Conservation (phyloP, 2,329 filamentous ascomycete species). For the Hypoxylon sp. region DNA sequence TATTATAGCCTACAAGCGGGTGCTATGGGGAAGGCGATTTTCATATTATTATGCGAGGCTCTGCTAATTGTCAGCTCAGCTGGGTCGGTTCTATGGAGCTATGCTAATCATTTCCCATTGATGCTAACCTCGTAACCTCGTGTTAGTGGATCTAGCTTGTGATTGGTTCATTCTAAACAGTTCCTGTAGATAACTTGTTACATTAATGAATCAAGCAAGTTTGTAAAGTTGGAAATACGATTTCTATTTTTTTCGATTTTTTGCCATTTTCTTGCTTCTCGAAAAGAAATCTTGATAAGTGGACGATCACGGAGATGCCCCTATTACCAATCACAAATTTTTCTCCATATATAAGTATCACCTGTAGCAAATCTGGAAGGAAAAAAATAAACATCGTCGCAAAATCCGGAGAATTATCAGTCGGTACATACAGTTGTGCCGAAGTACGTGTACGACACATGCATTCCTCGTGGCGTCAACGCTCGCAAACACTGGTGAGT, state of each 20-base stretch:
- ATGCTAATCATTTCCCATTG: constrained; percentile 43
- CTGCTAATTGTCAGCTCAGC: constrained; percentile 25
- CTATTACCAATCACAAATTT: constrained; percentile 5
- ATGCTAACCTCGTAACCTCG: constrained; percentile 46
- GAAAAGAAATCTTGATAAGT: constrained; percentile 8
- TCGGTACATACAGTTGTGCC: constrained; percentile 7
- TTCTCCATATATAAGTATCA: not conserved
- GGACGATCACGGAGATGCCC: not conserved
- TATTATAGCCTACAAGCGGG: constrained; percentile 2
- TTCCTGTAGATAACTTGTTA: constrained; percentile 26
- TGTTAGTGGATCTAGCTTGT: constrained; percentile 43
- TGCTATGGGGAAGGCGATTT: constrained; percentile 10
- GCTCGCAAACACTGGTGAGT: constrained; percentile 14
- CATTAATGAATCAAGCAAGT: constrained; percentile 35
- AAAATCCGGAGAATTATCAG: constrained; percentile 2
- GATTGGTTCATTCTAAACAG: constrained; percentile 39
- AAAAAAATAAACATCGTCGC: not conserved
- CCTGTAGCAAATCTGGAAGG: not conserved
- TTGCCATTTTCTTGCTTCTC: constrained; percentile 12
- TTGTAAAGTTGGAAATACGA: constrained; percentile 32
- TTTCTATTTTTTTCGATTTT: constrained; percentile 10
- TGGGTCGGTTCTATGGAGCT: constrained; percentile 28
- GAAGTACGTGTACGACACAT: constrained; percentile 11
- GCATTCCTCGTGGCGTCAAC: constrained; percentile 34
- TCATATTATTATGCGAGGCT: constrained; percentile 17